Evolutionary conservation across 805 yeast genomes (phyloP).

Genomic region (Priceomyces melissophilus): DNA sequence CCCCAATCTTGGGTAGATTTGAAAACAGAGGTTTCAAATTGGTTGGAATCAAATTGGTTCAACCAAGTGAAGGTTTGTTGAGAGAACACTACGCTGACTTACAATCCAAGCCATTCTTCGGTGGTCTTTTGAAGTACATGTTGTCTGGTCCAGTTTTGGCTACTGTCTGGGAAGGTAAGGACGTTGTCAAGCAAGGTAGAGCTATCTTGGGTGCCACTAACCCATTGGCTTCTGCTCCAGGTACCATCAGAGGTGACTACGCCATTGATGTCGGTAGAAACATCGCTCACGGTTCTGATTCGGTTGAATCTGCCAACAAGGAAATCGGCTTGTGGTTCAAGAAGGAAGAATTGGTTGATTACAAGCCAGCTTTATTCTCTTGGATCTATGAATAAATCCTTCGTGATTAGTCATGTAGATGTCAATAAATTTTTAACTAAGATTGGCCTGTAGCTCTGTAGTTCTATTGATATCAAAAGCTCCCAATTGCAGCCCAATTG

Average conservation of each 20-base stretch:
- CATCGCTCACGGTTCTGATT: constrained; percentile 99
- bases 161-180: constrained; percentile 99
- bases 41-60: constrained; percentile 88
- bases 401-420: neutral
- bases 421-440: too few relatives aligned
- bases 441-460: too few relatives aligned
- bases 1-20: constrained; percentile 87
- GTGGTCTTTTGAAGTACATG: constrained; percentile 94
- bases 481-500: too few relatives aligned
- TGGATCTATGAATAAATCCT: constrained; percentile 88
- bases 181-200: constrained; percentile 98
- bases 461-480: too few relatives aligned
- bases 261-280: constrained; percentile 99
- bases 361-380: constrained; percentile 77
- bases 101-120: constrained; percentile 96
- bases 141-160: constrained; percentile 97
- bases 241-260: constrained; percentile 99
- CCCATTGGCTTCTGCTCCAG: constrained; percentile 96
- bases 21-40: constrained; percentile 97
- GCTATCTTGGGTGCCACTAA: constrained; percentile 97
- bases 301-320: constrained; percentile 95
- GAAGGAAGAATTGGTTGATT: constrained; percentile 90
- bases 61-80: constrained; percentile 82
- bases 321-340: constrained; percentile 98
- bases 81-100: constrained; percentile 95